Percentiles rank a stretch among this genome's conserved stretches.
Evolutionary conservation across 1,139 yeast species (phyloP).

Genomic region (Blastobotrys proliferans): DNA sequence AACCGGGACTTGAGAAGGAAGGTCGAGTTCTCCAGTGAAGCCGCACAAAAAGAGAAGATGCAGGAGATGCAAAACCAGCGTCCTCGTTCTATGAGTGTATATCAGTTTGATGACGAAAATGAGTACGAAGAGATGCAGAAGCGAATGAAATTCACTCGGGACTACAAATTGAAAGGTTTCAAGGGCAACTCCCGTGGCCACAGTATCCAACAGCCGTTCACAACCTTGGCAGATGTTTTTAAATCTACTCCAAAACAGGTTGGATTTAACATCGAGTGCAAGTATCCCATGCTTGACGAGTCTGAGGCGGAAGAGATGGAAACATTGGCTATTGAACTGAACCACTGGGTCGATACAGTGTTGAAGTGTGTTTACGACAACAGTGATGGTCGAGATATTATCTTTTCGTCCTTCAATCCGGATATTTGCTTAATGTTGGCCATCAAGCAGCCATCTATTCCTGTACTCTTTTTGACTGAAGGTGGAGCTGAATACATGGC

Average conservation of each 20-base stretch:
- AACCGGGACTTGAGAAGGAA: too few species aligned
- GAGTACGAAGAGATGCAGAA: slow-evolving; percentile 42
- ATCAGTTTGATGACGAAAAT: slow-evolving; percentile 24
- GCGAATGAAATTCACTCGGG: slow-evolving; percentile 80
- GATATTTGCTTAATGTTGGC: slow-evolving; percentile 84
- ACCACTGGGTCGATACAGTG: slow-evolving; percentile 77
- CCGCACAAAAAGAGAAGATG: slow-evolving; percentile 4
- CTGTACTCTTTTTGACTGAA: slow-evolving; percentile 76
- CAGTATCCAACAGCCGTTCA: slow-evolving; percentile 87
- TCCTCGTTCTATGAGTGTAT: slow-evolving; percentile 29
- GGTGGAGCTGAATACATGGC: slow-evolving; percentile 81
- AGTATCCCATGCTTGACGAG: slow-evolving; percentile 94
- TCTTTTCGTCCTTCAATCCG: slow-evolving; percentile 93
- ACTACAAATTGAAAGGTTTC: slow-evolving; percentile 81
- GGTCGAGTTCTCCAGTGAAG: slow-evolving; percentile 8
- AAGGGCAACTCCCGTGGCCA: slow-evolving; percentile 90
- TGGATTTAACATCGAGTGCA: slow-evolving; percentile 93
- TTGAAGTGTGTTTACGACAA: slow-evolving; percentile 76
- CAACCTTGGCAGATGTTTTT: slow-evolving; percentile 81
- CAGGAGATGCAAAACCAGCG: slow-evolving; percentile 13
- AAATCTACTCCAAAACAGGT: slow-evolving; percentile 74
- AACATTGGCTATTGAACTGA: slow-evolving; percentile 76
- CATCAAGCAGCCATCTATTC: slow-evolving; percentile 88
- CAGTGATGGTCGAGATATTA: slow-evolving; percentile 74
- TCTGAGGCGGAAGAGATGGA: slow-evolving; percentile 88